A percentile compares a stretch with the other conserved stretches of the same genome.
phyloP scores from a whole-genome alignment of 257 asterid genomes.

The Plectranthus barbatus region DNA sequence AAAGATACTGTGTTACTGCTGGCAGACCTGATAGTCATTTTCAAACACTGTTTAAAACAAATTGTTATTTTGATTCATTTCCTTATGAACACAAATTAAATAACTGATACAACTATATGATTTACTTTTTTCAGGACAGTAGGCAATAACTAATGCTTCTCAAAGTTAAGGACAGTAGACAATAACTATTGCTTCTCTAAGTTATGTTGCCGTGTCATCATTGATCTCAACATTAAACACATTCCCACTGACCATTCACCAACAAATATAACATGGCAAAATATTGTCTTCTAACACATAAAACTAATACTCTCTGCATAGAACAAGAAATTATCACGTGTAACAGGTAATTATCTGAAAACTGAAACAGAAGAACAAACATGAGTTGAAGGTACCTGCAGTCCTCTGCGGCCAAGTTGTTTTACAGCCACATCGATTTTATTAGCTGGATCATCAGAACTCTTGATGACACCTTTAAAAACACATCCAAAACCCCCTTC shows the following conservation, averaged over 20 bases:
- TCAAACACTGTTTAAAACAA: background rate
- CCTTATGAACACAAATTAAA: background rate
- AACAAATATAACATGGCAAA: background rate
- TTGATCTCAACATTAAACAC: background rate
- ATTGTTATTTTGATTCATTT: background rate
- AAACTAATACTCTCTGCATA: background rate
- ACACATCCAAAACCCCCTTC: constrained; percentile 99
- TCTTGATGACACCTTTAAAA: constrained; percentile 50
- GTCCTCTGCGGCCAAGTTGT: constrained; percentile 80
- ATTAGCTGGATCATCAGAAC: constrained; percentile 50
- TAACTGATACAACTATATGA: background rate
- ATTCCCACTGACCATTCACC: background rate
- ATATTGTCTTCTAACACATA: background rate
- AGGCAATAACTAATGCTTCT: too few relatives aligned
- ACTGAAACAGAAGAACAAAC: background rate
- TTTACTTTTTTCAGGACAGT: background rate
- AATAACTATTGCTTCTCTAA: background rate
- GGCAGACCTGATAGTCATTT: background rate
- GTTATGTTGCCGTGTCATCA: background rate
- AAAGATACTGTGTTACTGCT: too few relatives aligned
- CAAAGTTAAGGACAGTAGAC: background rate
- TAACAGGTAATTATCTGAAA: background rate
- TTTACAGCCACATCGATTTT: constrained; percentile 81
- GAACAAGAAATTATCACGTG: background rate
- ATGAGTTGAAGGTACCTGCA: constrained; percentile 47